Evolutionary conservation across 345 rosid species (phyloP).

Genomic region (Carallia pectinifolia): DNA sequence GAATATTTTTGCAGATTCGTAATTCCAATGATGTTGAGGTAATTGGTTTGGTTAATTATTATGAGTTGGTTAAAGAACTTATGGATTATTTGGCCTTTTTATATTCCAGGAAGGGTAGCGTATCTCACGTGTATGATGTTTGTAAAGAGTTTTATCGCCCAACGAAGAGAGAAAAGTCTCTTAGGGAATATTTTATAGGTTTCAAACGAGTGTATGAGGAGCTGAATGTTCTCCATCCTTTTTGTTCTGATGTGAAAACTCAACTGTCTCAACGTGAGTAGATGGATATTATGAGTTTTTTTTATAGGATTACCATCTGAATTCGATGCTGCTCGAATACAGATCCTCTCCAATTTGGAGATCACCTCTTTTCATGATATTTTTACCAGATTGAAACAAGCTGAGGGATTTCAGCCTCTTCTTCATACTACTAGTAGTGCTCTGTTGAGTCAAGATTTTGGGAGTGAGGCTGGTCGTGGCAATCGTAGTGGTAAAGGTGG

Average conservation of each 20-base stretch:
- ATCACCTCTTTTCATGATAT: neutral
- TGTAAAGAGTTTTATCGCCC: neutral
- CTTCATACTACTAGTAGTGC: too few relatives aligned
- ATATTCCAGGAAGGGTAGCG: neutral
- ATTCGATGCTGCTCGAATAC: neutral
- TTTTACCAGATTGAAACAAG: too few relatives aligned
- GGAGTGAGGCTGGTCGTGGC: too few relatives aligned
- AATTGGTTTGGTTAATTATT: too few relatives aligned
- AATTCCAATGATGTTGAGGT: too few relatives aligned
- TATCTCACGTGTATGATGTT: constrained; percentile 4
- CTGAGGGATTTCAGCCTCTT: too few relatives aligned
- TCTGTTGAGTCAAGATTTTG: too few relatives aligned
- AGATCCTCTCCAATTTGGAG: neutral
- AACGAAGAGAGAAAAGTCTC: neutral
- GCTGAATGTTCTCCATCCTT: neutral
- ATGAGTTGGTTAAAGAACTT: too few relatives aligned
- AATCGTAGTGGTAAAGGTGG: too few relatives aligned
- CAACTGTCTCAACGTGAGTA: neutral
- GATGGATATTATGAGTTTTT: constrained; percentile 7
- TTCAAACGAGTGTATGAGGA: neutral
- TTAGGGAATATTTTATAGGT: too few relatives aligned
- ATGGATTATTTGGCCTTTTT: neutral
- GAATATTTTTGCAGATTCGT: too few relatives aligned
- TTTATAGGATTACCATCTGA: neutral
- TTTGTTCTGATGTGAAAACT: neutral